These are phyloP conservation scores for Conidiobolus coronatus DNA, from an alignment of 371 early-diverging fungal species.

Conservation along the genomic window DNA sequence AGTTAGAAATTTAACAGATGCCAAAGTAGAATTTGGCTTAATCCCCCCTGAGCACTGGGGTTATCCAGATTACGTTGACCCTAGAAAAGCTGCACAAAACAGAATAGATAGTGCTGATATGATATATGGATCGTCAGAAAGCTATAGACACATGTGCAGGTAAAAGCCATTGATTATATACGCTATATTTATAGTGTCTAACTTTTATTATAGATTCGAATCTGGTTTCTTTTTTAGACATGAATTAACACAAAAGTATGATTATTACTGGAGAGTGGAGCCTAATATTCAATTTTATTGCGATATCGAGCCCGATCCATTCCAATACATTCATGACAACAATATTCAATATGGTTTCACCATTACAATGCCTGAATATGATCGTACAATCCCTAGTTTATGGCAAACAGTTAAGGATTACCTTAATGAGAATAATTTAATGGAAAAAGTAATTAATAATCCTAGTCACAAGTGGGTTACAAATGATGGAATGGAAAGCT, in stretches of 20 bases:
- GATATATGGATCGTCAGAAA: slow-evolving; percentile 61
- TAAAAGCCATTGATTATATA: neutral
- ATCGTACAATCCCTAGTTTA: slow-evolving; percentile 55
- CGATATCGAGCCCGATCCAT: slow-evolving; percentile 75
- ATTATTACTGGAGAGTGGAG: slow-evolving; percentile 92
- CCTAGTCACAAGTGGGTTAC: too few species aligned
- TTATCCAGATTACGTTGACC: slow-evolving; percentile 59
- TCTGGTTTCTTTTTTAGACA: slow-evolving; percentile 80
- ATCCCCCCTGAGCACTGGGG: slow-evolving; percentile 59
- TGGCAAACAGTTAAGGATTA: slow-evolving; percentile 39
- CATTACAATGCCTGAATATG: slow-evolving; percentile 49
- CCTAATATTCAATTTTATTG: slow-evolving; percentile 69
- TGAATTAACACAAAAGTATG: slow-evolving; percentile 41
- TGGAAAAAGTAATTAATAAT: too few species aligned
- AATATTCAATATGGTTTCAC: slow-evolving; percentile 69
- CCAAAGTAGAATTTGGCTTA: slow-evolving; percentile 39
- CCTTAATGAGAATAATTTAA: slow-evolving; percentile 13
- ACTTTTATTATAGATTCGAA: slow-evolving; percentile 21
- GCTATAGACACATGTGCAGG: slow-evolving; percentile 86
- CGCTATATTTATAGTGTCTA: slow-evolving; percentile 1
- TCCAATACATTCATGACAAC: slow-evolving; percentile 56
- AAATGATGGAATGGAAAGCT: neutral
- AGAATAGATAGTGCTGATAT: slow-evolving; percentile 32
- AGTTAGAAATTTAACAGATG: slow-evolving; percentile 19
- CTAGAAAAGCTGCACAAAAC: slow-evolving; percentile 24